Conservation (phyloP, 257 asterid genomes). For the Nicotiana obtusifolia region DNA sequence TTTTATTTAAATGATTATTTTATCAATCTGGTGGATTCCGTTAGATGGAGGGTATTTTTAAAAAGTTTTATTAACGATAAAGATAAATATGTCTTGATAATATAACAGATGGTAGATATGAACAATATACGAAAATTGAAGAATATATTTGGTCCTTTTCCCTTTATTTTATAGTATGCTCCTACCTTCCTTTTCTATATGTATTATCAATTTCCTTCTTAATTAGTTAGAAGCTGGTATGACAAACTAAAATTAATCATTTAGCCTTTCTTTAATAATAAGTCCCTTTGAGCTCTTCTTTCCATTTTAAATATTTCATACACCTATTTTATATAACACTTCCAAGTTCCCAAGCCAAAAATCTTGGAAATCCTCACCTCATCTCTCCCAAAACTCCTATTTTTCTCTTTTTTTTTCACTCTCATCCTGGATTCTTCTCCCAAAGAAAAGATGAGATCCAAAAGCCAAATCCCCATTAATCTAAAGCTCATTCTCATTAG, state of each 20-base stretch:
- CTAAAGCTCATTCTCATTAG: constrained; percentile 42
- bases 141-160: no score
- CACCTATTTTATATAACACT: constrained; percentile 1
- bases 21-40: no score
- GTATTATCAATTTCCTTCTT: no score
- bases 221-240: neutral
- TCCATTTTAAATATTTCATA: neutral
- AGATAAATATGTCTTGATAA: no score
- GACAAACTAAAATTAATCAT: neutral
- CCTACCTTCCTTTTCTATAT: no score
- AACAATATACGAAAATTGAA: no score
- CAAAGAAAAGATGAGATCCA: constrained; percentile 31
- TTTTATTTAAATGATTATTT: no score
- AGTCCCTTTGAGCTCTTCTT: neutral
- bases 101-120: no score
- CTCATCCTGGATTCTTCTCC: neutral
- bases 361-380: neutral
- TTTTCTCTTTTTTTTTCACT: neutral
- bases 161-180: no score
- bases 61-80: no score
- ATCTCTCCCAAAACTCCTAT: neutral
- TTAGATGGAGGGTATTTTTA: no score
- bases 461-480: constrained; percentile 33
- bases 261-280: neutral
- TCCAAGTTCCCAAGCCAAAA: neutral